A percentile compares a stretch with the other conserved stretches of the same genome.
phyloP scores from a whole-genome alignment of 192 early-diverging fungal genomes.

The Backusella psychrophila region DNA sequence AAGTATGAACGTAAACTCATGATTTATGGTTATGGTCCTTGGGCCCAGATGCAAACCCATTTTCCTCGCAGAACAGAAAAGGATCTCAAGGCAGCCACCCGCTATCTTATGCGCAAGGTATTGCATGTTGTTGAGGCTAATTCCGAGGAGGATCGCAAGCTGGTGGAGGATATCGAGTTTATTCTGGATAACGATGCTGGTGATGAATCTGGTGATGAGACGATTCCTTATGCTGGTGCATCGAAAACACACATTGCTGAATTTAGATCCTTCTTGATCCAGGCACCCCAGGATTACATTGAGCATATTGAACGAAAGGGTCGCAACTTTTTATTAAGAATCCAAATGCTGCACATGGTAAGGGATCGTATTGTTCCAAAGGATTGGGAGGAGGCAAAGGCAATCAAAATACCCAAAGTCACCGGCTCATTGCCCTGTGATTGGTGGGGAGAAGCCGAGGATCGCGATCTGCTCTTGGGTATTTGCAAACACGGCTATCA shows the following conservation, averaged over 20 bases:
- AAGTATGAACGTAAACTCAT: conserved; percentile 58
- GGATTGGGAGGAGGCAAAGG: conserved; percentile 58
- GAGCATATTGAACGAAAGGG: conserved; percentile 71
- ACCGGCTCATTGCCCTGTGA: conserved; percentile 52
- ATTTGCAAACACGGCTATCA: conserved; percentile 82
- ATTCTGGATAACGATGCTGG: conserved; percentile 40
- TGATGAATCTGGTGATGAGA: conserved; percentile 40
- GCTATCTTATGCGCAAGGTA: conserved; percentile 50
- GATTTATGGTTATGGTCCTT: conserved; percentile 59
- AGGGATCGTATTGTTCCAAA: conserved; percentile 67
- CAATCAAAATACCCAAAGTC: conserved; percentile 64
- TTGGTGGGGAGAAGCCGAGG: conserved; percentile 78
- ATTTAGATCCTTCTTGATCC: conserved; percentile 64
- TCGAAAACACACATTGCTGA: conserved; percentile 65
- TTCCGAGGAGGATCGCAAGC: conserved; percentile 56
- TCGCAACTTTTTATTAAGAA: conserved; percentile 65
- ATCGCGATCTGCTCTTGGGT: conserved; percentile 75
- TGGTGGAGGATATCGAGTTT: conserved; percentile 60
- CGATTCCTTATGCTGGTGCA: conserved; percentile 61
- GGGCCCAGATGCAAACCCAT: conserved; percentile 61
- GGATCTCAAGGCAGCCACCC: conserved; percentile 58
- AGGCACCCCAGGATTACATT: conserved; percentile 72
- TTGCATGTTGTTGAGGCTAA: conserved; percentile 45
- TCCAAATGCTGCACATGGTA: conserved; percentile 76
- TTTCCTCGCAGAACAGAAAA: conserved; percentile 57